phyloP scores from a whole-genome alignment of 163 green algal genomes.

The Prototheca wickerhamii region DNA sequence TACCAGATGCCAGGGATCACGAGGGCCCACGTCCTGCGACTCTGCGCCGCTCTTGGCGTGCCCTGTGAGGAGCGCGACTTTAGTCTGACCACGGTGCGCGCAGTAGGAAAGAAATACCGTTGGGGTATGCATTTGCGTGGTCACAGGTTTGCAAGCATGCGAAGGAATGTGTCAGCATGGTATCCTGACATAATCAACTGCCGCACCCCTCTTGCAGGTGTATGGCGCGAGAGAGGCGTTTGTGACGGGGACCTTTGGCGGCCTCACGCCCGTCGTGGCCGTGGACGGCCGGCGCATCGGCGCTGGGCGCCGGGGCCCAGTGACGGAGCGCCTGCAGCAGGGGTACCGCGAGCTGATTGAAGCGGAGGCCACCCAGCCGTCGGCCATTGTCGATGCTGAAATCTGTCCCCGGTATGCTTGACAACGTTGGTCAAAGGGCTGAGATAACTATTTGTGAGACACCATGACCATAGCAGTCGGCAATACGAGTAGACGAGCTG shows the following conservation, averaged over 20 bases:
- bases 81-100: constrained; percentile 50
- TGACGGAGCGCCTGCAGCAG: constrained; percentile 37
- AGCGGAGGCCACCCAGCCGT: constrained; percentile 16
- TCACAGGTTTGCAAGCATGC: too few species aligned
- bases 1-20: constrained; percentile 61
- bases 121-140: too few species aligned
- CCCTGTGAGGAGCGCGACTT: constrained; percentile 51
- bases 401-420: too few species aligned
- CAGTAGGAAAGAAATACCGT: too few species aligned
- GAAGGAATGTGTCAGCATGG: too few species aligned
- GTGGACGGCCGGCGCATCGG: constrained; percentile 60
- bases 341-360: constrained; percentile 35
- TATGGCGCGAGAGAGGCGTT: constrained; percentile 64
- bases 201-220: constrained; percentile 28
- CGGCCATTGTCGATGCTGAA: too few species aligned
- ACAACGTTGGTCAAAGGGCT: too few species aligned
- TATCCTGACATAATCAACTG: too few species aligned
- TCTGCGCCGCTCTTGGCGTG: constrained; percentile 38
- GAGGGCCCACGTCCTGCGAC: constrained; percentile 39
- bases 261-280: constrained; percentile 46
- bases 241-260: constrained; percentile 63
- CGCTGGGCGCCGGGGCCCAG: constrained; percentile 25
- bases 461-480: too few species aligned
- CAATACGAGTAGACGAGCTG: too few species aligned
- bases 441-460: too few species aligned